Percentiles rank a stretch among this genome's conserved stretches.
Conservation (phyloP, 176 grass and related monocot genomes). For the Cymbopogon citratus region DNA sequence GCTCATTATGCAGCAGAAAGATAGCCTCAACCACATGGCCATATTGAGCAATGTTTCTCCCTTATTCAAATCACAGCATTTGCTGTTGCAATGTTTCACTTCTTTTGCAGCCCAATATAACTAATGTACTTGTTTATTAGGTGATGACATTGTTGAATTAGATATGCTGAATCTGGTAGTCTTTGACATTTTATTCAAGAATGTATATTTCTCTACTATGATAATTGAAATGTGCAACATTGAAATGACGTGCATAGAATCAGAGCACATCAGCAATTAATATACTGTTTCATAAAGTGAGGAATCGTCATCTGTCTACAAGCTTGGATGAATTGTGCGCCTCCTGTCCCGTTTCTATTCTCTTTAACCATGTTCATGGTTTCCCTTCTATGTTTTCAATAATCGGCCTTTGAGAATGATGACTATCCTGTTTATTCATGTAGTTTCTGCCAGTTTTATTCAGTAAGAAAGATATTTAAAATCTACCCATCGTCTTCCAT, state of each 20-base stretch:
- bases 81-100: conserved; percentile 6
- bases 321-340: neutral
- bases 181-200: neutral
- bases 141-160: conserved; percentile 14
- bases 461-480: neutral
- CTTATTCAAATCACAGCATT: conserved; percentile 16
- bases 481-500: neutral
- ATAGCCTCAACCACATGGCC: conserved; percentile 24
- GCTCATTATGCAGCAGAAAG: conserved; percentile 20
- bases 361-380: neutral
- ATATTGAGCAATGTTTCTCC: conserved; percentile 17
- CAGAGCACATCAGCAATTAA: neutral
- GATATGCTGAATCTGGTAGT: neutral
- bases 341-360: neutral
- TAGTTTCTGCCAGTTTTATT: neutral
- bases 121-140: conserved; percentile 13
- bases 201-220: neutral
- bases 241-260: neutral
- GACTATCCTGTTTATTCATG: neutral
- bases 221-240: neutral
- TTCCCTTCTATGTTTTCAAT: neutral
- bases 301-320: neutral
- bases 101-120: neutral
- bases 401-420: neutral
- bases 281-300: conserved; percentile 3